Base-by-base conservation (phyloP, 176 grass and related monocot species). In the Oryza meridionalis region DNA sequence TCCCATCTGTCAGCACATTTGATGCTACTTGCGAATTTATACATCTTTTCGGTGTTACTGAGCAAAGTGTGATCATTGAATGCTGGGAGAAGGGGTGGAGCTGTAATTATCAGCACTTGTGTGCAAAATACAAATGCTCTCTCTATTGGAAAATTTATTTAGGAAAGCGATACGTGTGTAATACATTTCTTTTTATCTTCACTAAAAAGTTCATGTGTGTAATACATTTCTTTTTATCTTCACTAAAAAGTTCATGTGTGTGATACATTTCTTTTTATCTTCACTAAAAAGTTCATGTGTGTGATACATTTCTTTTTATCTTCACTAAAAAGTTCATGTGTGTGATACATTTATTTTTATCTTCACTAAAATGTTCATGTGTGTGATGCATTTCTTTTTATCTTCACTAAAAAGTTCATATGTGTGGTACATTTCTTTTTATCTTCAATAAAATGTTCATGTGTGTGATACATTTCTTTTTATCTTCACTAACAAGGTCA, bases 111-210 rank as follows among this genome's bases (percentile, higher is more conserved):
- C 5, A 17, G 1, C 32, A 9, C 25, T 51, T 78, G 3, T 67
- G 37, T 27, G 47, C 44, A 73, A 44, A 19, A 55, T 59, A 53
- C 37, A 44, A 45, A 32, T 58, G 24, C 29, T 31, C 17, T 67
- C 6, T 53, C 49, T 32, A 3, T 25, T 65, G 15, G n/a, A 77
- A 53, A 62, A 42, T 80, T 68, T 33, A 69, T 80, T 69, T 33
- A 33, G 42, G 53, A 68, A 72, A 66, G 13, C 14, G 42, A 15
- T 31, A 27, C 37, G 26, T 70, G 37, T n/a, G 31, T 47, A 69
- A 69, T 69, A 21, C 16, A 29, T 49, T 37, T 70, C 38, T 46
- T 67, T 12, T 62, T 37, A 11, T 25, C 13, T 26, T 14, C 25
- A 62, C 49, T 45, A 0, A 6, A 70, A 70, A 78, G 16, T 70